phyloP scores from a whole-genome alignment of 768 basidiomycete genomes.

The Dacryopinax primogenitus region DNA sequence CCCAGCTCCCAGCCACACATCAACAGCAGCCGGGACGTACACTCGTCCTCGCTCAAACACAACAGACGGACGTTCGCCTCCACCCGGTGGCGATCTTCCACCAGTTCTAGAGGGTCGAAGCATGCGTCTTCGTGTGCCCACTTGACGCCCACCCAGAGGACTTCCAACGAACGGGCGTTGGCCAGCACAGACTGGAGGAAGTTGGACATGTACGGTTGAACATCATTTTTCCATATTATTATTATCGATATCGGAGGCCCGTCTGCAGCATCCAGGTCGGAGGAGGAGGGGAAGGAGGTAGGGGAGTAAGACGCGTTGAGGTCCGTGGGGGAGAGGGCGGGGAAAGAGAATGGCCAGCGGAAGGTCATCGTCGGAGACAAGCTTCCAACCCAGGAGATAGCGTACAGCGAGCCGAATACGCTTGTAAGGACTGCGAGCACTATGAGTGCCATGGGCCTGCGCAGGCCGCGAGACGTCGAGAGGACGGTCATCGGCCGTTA shows the following conservation, averaged over 20 bases:
- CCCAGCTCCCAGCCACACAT: background rate
- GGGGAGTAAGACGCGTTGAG: background rate
- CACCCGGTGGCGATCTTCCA: background rate
- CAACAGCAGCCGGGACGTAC: background rate
- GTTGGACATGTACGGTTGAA: slow-evolving; percentile 1
- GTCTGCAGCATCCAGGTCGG: no score
- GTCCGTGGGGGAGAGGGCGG: background rate
- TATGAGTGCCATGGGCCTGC: background rate
- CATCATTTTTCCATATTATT: background rate
- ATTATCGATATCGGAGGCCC: slow-evolving; percentile 9
- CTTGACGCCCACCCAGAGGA: slow-evolving; percentile 4
- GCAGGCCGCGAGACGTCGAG: background rate
- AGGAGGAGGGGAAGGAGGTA: background rate
- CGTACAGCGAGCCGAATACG: background rate
- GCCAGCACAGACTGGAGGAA: slow-evolving; percentile 5
- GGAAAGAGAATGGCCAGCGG: background rate
- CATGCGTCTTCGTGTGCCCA: background rate
- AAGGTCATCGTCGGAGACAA: background rate
- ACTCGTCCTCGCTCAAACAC: slow-evolving; percentile 8
- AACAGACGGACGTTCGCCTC: slow-evolving; percentile 1
- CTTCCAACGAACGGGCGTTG: background rate
- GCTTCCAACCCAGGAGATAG: background rate
- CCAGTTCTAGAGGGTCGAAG: background rate
- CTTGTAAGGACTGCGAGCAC: background rate
- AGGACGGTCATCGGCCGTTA: background rate